Base-by-base conservation (phyloP, 495 filamentous ascomycete genomes). In the Trichoderma virens region DNA sequence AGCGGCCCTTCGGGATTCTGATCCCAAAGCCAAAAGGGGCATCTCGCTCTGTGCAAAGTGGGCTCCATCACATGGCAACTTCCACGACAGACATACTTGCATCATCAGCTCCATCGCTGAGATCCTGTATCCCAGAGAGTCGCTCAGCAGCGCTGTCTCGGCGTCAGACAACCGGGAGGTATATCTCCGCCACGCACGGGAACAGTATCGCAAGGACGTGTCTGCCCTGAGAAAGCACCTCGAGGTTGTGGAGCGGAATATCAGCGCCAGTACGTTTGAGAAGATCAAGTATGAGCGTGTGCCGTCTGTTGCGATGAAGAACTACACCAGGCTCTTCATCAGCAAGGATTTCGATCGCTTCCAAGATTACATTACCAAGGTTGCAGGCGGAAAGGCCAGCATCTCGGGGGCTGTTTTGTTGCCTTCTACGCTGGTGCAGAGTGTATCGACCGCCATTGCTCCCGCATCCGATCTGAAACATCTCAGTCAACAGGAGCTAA, bases 11-110 rank as follows among this genome's bases (percentile, higher is more conserved):
- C 43, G 67, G 3, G 67, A 70, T 20, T 66, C 66, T 9, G 69
- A 76, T 28, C 67, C 64, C 61, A 67, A 68, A 62, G 72, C 72
- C 6, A 66, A 70, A 39, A 69, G 67, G 35, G 66, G 65, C 20
- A 74, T 83, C 69, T 78, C 78, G 0, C 71, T 82, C 0, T 78
- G 77, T 32, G 78, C 69, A n/a, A 83, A 83, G 66, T 82, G 80
- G 80, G 77, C 79, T 0, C 80, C 80, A 0, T 73, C 70, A 5
- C 67, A 73, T 9, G 73, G 70, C 41, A 71, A 71, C 45, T 77
- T 80, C 69, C 80, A 81, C 66, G 80, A 83, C 66, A 76, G 77
- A 67, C 73, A 80, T 67, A 82, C 80, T 13, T 75, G 75, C 61
- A 69, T 83, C 59, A 73, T 73, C 25, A 76, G 76, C 59, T 73